Percentiles rank a stretch among this genome's conserved stretches.
These are phyloP conservation scores for Microbotryum intermedium DNA, from an alignment of 1,284 basidiomycete genomes.

Conservation along the genomic window DNA sequence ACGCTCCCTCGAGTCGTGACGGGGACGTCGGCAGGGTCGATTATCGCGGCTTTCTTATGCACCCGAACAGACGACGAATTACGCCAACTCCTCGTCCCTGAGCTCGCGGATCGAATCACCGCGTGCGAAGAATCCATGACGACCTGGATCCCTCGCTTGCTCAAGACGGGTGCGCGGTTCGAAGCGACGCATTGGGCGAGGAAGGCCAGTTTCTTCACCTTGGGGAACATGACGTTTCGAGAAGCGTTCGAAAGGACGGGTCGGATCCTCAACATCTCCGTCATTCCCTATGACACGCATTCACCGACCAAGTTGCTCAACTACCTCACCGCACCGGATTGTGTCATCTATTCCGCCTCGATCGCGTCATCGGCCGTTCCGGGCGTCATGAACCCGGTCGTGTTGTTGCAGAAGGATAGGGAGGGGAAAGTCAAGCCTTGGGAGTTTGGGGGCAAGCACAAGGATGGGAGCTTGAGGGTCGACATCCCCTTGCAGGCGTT, in stretches of 20 bases:
- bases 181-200: constrained; percentile 84
- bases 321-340: constrained; percentile 88
- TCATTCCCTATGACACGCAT: constrained; percentile 34
- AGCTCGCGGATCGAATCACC: constrained; percentile 76
- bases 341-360: constrained; percentile 52
- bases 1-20: constrained; percentile 78
- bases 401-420: constrained; percentile 63
- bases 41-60: constrained; percentile 62
- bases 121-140: constrained; percentile 68
- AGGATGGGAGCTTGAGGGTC: constrained; percentile 76
- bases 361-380: constrained; percentile 77
- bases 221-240: constrained; percentile 87
- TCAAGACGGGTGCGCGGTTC: constrained; percentile 84
- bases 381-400: constrained; percentile 60
- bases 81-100: constrained; percentile 63
- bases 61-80: constrained; percentile 87
- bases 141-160: constrained; percentile 72
- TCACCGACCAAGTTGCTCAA: constrained; percentile 86
- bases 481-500: constrained; percentile 77
- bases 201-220: constrained; percentile 87
- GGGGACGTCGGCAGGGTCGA: constrained; percentile 86
- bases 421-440: constrained; percentile 69
- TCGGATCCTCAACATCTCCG: constrained; percentile 76
- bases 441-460: constrained; percentile 36
- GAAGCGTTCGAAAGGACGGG: constrained; percentile 93